Base-by-base conservation (phyloP, 2,329 filamentous ascomycete species). In the Huntiella decipiens region DNA sequence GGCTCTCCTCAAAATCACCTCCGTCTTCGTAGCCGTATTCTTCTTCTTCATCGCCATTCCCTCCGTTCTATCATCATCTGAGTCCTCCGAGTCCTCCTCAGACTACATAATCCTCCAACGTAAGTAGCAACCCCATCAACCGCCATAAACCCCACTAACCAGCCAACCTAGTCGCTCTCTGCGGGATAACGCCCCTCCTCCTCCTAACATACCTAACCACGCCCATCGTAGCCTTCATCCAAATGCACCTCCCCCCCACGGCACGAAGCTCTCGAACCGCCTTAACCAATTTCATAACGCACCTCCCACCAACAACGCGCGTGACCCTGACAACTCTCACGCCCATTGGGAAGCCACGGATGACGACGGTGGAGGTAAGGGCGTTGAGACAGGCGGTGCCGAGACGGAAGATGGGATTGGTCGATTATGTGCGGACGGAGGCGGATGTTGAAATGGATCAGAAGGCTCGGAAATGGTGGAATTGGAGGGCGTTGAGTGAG, bases 161-260 rank as follows among this genome's bases (percentile, higher is more conserved):
- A 38, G 37, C 34, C 16, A 15, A 33, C 11, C 4, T 52, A 79
- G 75, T 77, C 47, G 61, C 71, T 41, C 55, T 73, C 43, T 74
- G 69, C 51, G 75, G 79, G 53, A 57, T 78, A 34, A 60, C 81
- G 6, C 83, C 83, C 2, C 63, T 85, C 54, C 48, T 74, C 33
- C 73, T 77, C 54, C 67, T 84, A 16, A 65, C 70, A 33, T 79
- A 76, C 57, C 70, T 71, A 40, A 75, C 78, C 2, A 67, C 73
- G 0, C 80, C 83, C 3, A 82, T 81, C 55, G 81, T 88, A 5
- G 75, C 76, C 36, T 76, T 77, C 55, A 68, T 91, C 50, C 74
- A 82, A 58, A 63, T 91, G 43, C 70, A 72, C 16, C 66, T 87
- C 1, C 84, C 84, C 0, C 58, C 65, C 1, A 71, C 70, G 52